Evolutionary conservation across 78 protist genomes (phyloP).

Genomic region (Cavenderia fasciculata): DNA sequence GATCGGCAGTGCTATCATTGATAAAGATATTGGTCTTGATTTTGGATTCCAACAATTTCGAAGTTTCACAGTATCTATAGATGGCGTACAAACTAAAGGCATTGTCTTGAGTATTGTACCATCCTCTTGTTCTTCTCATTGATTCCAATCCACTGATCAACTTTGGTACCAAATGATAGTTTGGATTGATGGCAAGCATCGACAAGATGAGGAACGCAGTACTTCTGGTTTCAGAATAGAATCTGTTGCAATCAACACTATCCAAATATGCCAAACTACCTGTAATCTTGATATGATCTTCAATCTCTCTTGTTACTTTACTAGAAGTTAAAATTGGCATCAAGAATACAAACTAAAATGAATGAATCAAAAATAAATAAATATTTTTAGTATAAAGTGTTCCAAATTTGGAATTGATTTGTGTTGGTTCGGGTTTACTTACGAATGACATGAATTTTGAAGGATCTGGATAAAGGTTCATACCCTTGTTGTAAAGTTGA

Average conservation of each 20-base stretch:
- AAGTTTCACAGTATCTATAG: background rate
- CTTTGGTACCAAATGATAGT: background rate
- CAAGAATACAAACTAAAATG: too few species aligned
- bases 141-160: background rate
- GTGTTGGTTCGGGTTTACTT: too few species aligned
- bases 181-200: background rate
- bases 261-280: background rate
- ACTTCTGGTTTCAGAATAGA: background rate
- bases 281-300: background rate
- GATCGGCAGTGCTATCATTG: background rate
- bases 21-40: background rate
- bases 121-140: background rate
- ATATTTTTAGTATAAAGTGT: too few species aligned
- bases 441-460: too few species aligned
- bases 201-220: background rate
- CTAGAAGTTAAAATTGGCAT: too few species aligned
- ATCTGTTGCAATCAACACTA: background rate
- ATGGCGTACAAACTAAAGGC: slow-evolving; percentile 4
- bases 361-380: too few species aligned
- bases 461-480: too few species aligned
- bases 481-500: too few species aligned
- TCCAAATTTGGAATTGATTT: too few species aligned
- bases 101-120: slow-evolving; percentile 14
- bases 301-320: too few species aligned
- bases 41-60: background rate